Evolutionary conservation across 2,329 filamentous ascomycete genomes (phyloP), one percentile per base, ranked within the genome.

Genomic region (Neophaeococcomyces aloes): DNA sequence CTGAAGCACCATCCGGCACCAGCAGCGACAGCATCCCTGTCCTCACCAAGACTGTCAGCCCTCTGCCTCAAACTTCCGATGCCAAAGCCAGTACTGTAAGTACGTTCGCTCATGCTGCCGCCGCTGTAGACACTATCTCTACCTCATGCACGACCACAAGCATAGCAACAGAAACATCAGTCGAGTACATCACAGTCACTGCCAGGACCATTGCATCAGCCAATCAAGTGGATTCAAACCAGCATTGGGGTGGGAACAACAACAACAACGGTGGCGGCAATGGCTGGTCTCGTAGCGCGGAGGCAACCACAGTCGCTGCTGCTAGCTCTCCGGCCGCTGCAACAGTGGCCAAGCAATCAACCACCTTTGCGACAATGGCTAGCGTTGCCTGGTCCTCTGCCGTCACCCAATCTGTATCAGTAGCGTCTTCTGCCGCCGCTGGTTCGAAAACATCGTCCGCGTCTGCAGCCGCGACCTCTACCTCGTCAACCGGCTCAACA

Each of bases 151-250:
- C 41, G 32, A 48, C 40, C 31, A 39, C 56, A 5, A 53, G 49
- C 36, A 54, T 55, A 7, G 44, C 47, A 13, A 57, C 55, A 13
- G 27, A 42, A n/a, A 54, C 52, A 13, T 48, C 50, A 13, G 48
- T 53, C 29, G 49, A 59, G 27, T 52, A 49, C 7, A 44, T 59
- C 36, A 59, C 57, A 11, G 54, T 57, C 39, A 59, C 56, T 13
- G 51, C 56, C 34, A 33, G 15, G 19, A 23, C n/a, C 17, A 37
- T 35, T 27, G 33, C 15, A 25, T 37, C 37, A 2, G 37, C 18
- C 15, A 29, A 32, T 17, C 27, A 36, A 27, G 23, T 27, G 23
- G 10, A 10, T 10, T 10, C 23, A 27, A 10, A 5, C 23, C 23
- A 27, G 6, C 37, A 30, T 17, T 37, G 35, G 13, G 34, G 34